Evolutionary conservation across 306 rosid species (phyloP), one percentile per base, ranked within the genome.

Genomic region (Medicago ruthenica): DNA sequence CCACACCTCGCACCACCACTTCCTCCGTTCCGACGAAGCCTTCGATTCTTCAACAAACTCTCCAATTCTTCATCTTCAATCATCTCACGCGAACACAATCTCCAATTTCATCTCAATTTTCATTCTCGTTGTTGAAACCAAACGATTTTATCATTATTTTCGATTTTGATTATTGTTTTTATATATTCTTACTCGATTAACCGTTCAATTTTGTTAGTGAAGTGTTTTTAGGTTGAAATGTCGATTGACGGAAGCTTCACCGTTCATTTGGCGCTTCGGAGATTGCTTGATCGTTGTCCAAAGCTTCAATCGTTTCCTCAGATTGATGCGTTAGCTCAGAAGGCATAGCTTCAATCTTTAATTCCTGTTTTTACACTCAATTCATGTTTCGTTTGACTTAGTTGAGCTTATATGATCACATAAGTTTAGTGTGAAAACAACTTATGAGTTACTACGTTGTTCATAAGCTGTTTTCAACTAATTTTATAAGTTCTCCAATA

Each of bases 231-330:
- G 81, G 24, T 80, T 22, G 70, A 74, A 71, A 93, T 89, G 92
- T 88, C 92, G 15, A 85, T 88, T 55, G 96, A 91, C 50, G 93
- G 93, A 13, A 91, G 94, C 76, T 94, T 94, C 74, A 79, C 78
- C 14, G 27, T 87, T 55, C 70, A 83, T 20, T 83, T 84, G 31
- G 76, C 97, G 12, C 85, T 94, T 50, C 85, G 81, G 80, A 83
- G 90, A 60, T 87, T 94, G 61, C 86, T 91, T 65, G 81, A 82
- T 22, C 94, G 96, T 67, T 89, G 92, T 77, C 92, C 96, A 2
- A 78, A 88, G 83, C 96, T 94, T n/a, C 83, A 65, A 62, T 53
- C 78, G 4, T 79, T 60, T 70, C 86, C 89, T 2, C 80, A 63
- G 66, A 70, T 88, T 70, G 81, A 63, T 50, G 69, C 60, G 4